These are phyloP conservation scores for Fusarium tuaranense DNA, from an alignment of 2,329 filamentous ascomycete species.

Conservation along the genomic window DNA sequence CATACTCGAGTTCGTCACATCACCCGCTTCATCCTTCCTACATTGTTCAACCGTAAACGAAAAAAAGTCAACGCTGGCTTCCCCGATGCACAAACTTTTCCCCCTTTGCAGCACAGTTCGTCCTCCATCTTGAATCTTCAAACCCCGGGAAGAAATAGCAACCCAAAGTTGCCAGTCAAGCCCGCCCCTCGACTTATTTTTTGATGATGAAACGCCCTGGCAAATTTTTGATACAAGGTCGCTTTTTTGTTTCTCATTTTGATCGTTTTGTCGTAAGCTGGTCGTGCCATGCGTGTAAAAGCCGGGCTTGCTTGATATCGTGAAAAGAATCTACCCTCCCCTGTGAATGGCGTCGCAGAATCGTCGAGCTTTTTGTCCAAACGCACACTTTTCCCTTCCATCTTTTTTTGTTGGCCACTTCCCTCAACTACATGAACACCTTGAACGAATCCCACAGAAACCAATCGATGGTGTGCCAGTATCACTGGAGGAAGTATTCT, in stretches of 20 bases:
- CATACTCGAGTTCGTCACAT: slow-evolving; percentile 26
- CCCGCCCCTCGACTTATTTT: slow-evolving; percentile 13
- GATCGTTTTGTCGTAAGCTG: slow-evolving; percentile 32
- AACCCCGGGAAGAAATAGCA: not conserved
- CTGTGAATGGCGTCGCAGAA: slow-evolving; percentile 12
- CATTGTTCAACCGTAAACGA: not conserved
- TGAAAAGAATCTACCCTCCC: slow-evolving; percentile 9
- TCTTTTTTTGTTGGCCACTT: not conserved
- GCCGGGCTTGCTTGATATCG: not conserved
- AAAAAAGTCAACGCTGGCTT: slow-evolving; percentile 38
- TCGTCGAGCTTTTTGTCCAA: slow-evolving; percentile 21
- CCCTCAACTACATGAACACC: not conserved
- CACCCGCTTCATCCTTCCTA: slow-evolving; percentile 10
- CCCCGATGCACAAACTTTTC: slow-evolving; percentile 36
- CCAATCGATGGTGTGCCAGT: not conserved
- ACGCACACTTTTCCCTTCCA: slow-evolving; percentile 7
- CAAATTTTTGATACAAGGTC: slow-evolving; percentile 3
- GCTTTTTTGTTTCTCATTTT: slow-evolving; percentile 32
- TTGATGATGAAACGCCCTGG: slow-evolving; percentile 15
- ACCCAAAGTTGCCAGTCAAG: not conserved
- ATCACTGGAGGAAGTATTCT: not conserved
- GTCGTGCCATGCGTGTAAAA: slow-evolving; percentile 13
- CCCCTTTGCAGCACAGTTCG: slow-evolving; percentile 3
- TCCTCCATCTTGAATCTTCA: slow-evolving; percentile 6
- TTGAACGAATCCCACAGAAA: not conserved